Base-by-base conservation (phyloP, 345 rosid genomes). In the Dovyalis caffra region DNA sequence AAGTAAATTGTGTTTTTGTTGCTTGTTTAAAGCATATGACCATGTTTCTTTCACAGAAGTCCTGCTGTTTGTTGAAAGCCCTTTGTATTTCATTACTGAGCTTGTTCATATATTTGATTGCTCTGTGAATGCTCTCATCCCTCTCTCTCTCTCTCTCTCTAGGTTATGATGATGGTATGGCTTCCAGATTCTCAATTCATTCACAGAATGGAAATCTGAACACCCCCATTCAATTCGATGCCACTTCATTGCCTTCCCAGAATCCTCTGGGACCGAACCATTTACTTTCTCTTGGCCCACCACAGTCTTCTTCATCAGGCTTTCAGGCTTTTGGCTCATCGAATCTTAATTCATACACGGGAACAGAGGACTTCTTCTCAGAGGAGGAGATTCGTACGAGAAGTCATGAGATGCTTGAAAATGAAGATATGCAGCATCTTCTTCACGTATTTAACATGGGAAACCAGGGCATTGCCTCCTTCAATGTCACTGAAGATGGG, bases 141-240 rank as follows among this genome's bases (percentile, higher is more conserved):
- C 1, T 26, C 4, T 9, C 53, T 70, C 68, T 78, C 31, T 53
- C 40, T 5, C 0, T 38, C 20, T 60, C 16, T 74, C 29, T 70
- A 85, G 98, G 87, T 20, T 94, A 92, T 77, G 78, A 79, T 64
- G 82, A 87, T 66, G 72, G 69, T 34, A 74, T 83, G 45, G 85
- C 81, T 74, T 35, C 85, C 53, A 81, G 88, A 58, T 86, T 83
- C 81, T 70, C 85, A 0, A 76, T 83, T 77, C 92, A 80, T 68
- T 69, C 89, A 56, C 94, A 85, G 77, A 84, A 80, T 8, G 85
- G 71, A 65, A 87, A 86, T 73, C 75, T 84, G 49, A 80, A 63
- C 68, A 74, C 85, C 60, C 83, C 88, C 32, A 63, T 86, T 68
- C 85, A 85, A 57, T 87, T 79, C 65, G 91, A 88, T 69, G 78